Conservation (phyloP, 2,329 filamentous ascomycete species). For the Tolypocladium tropicale region DNA sequence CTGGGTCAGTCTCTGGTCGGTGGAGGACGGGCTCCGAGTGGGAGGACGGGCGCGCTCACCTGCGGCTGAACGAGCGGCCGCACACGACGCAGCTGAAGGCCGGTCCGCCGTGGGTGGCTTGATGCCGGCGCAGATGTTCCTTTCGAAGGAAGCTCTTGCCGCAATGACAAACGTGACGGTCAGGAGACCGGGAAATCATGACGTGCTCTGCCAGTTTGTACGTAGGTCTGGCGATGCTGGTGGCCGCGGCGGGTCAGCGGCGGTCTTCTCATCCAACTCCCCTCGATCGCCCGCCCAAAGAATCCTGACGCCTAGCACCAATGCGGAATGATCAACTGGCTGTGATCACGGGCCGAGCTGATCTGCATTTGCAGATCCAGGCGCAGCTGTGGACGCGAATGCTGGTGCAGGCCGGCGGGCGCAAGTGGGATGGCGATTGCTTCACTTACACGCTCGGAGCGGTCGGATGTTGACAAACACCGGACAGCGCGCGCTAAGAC, state of each 20-base stretch:
- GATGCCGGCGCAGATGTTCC: conserved; percentile 27
- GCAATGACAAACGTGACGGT: conserved; percentile 26
- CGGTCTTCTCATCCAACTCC: background rate
- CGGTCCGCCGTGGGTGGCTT: conserved; percentile 25
- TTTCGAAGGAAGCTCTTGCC: conserved; percentile 29
- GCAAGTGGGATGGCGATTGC: background rate
- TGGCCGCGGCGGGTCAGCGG: background rate
- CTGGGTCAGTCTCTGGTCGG: background rate
- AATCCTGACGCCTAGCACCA: background rate
- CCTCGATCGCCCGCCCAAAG: background rate
- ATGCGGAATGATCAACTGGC: background rate
- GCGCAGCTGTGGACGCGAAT: background rate
- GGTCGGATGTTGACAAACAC: no score
- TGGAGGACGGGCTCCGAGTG: background rate
- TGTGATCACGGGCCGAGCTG: background rate
- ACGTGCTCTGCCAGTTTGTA: background rate
- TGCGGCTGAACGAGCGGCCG: conserved; percentile 26
- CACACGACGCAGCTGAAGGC: conserved; percentile 25
- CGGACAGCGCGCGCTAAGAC: no score
- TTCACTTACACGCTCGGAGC: background rate
- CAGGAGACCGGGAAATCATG: conserved; percentile 5
- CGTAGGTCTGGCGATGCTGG: background rate
- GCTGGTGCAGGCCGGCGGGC: background rate
- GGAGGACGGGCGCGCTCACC: conserved; percentile 15
- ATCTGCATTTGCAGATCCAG: no score